Evolutionary conservation across 2,329 filamentous ascomycete genomes (phyloP), one percentile per base, ranked within the genome.

Genomic region (Trichoderma semiorbis): DNA sequence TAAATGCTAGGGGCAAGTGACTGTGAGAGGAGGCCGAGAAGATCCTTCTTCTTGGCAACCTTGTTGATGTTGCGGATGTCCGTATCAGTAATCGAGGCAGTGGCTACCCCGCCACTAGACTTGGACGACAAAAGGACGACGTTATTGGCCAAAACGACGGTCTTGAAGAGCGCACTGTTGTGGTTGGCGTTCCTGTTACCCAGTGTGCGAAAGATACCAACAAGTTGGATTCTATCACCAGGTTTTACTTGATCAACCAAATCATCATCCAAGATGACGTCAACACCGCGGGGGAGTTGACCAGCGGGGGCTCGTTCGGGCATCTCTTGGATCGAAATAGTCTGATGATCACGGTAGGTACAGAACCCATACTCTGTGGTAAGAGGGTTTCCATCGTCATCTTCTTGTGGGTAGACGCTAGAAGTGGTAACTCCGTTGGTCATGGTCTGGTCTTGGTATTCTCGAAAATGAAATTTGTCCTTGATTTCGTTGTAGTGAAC

Each of bases 21-120:
- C 77, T 98, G 95, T 0, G 96, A 96, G 7, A 99, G 87, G 57
- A 99, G 85, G 69, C 98, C 93, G 75, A 99, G 97, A 4, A 98
- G 88, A 74, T 96, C 95, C 83, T 91, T 95, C 82, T 96, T 96
- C 86, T 98, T 99, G 11, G 95, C 87, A 70, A 98, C 88, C 82
- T 97, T 98, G 85, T 98, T 98, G 86, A 99, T 99, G 80, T 99
- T 98, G 77, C 96, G 92, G 79, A 99, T 97, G 79, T 99, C 96
- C 1, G 93, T 96, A 81, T 98, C 96, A 21, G 96, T 98, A 76
- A 99, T 97, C 6, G 90, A 92, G 18, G 94, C 92, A 73, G 97
- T 93, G 0, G 95, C 95, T 76, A 98, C 93, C 39, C 95, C 96
- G 66, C 95, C 96, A 24, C 95, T 95, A 2, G 95, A 97, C 80